Evolutionary conservation across 768 basidiomycete genomes (phyloP).

Genomic region (Psilocybe azurescens): DNA sequence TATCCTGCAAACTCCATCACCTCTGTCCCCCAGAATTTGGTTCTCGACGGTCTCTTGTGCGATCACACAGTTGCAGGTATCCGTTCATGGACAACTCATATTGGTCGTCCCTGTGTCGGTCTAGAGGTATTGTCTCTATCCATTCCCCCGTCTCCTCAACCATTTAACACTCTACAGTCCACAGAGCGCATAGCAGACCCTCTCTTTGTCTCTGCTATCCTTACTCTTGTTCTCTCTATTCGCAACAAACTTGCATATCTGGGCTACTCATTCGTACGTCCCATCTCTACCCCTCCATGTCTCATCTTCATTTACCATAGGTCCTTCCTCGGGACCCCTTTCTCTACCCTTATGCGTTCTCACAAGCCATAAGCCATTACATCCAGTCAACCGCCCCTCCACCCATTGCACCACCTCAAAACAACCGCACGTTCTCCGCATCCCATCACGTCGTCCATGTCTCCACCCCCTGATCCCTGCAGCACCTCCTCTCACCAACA

Average conservation of each 20-base stretch:
- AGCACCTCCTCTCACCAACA: constrained; percentile 22
- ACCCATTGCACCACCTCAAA: constrained; percentile 15
- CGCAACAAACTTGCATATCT: constrained; percentile 74
- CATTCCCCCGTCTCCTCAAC: constrained; percentile 3
- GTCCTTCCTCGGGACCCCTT: constrained; percentile 80
- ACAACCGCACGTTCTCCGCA: constrained; percentile 26
- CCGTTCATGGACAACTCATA: constrained; percentile 65
- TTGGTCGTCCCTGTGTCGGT: constrained; percentile 65
- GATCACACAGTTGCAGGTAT: constrained; percentile 79
- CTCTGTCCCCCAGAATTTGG: constrained; percentile 19
- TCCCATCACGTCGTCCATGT: constrained; percentile 20
- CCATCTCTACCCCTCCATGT: constrained; percentile 3
- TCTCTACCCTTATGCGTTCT: constrained; percentile 65
- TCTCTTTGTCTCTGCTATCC: constrained; percentile 66
- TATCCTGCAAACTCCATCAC: constrained; percentile 33
- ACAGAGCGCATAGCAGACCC: constrained; percentile 80
- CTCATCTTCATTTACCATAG: constrained; percentile 16
- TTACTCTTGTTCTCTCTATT: constrained; percentile 69
- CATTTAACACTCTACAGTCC: constrained; percentile 44
- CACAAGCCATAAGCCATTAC: constrained; percentile 50
- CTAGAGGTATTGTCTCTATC: constrained; percentile 54
- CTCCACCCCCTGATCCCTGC: constrained; percentile 25
- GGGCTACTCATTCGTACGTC: constrained; percentile 34
- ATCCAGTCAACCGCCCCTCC: constrained; percentile 29
- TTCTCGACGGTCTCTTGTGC: constrained; percentile 74